A percentile compares a stretch with the other conserved stretches of the same genome.
Conservation (phyloP, 768 basidiomycete genomes). For the Boletus rex-veris region DNA sequence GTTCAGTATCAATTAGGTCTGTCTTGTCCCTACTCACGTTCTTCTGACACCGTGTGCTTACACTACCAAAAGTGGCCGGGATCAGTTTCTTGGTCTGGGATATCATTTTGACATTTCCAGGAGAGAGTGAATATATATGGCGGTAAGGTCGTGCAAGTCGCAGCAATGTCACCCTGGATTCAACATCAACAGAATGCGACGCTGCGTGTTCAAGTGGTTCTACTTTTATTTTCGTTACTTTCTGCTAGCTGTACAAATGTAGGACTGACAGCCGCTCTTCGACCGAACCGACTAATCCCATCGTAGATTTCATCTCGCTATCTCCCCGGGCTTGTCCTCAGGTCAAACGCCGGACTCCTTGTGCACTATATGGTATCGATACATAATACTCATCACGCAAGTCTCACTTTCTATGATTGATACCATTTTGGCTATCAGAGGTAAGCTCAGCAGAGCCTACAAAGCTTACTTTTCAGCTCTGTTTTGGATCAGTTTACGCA, state of each 20-base stretch:
- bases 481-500: conserved; percentile 13
- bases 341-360: conserved; percentile 3
- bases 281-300: neutral
- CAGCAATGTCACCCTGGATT: neutral
- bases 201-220: conserved; percentile 7
- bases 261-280: neutral
- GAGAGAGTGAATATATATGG: conserved; percentile 31
- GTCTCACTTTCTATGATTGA: conserved; percentile 19
- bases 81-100: conserved; percentile 29
- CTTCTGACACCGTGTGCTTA: neutral
- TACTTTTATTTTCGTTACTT: conserved; percentile 22
- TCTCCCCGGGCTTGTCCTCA: conserved; percentile 10
- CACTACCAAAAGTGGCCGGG: conserved; percentile 19
- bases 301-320: conserved; percentile 9
- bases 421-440: conserved; percentile 21
- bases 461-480: neutral
- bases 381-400: neutral
- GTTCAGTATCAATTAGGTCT: conserved; percentile 11
- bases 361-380: conserved; percentile 14
- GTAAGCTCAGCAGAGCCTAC: conserved; percentile 12
- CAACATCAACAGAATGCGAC: conserved; percentile 10
- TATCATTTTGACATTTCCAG: conserved; percentile 20
- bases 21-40: neutral
- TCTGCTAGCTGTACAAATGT: conserved; percentile 11
- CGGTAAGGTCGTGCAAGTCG: conserved; percentile 17